Percentiles rank a stretch among this genome's conserved stretches.
phyloP scores from a whole-genome alignment of 306 rosid genomes.

The Rosa persica region DNA sequence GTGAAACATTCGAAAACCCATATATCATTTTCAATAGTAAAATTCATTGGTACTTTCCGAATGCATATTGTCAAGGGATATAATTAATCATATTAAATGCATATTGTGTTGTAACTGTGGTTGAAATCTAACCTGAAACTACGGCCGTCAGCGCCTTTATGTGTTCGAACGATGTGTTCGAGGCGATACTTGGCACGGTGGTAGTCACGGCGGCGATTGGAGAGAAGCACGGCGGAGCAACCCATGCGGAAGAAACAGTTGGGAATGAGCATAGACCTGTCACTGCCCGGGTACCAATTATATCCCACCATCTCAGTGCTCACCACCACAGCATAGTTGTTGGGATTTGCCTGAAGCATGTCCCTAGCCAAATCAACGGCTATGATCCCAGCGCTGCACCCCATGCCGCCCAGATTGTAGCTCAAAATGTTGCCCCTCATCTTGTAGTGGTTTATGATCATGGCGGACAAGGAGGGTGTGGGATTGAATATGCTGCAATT shows the following conservation, averaged over 20 bases:
- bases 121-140: slow-evolving; percentile 68
- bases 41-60: no score
- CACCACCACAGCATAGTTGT: slow-evolving; percentile 84
- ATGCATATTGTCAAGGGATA: no score
- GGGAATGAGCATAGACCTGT: slow-evolving; percentile 86
- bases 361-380: slow-evolving; percentile 81
- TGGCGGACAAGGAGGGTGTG: slow-evolving; percentile 89
- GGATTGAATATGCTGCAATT: slow-evolving; percentile 98
- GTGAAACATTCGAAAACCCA: no score
- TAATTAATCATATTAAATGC: neutral
- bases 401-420: slow-evolving; percentile 96
- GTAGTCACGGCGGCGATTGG: slow-evolving; percentile 86
- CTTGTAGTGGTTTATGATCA: slow-evolving; percentile 97
- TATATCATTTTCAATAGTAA: no score
- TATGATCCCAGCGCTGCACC: slow-evolving; percentile 91
- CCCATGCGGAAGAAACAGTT: slow-evolving; percentile 97
- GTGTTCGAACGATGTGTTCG: slow-evolving; percentile 88
- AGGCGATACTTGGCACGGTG: slow-evolving; percentile 78
- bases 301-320: slow-evolving; percentile 88
- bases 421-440: slow-evolving; percentile 94
- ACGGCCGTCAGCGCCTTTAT: slow-evolving; percentile 92
- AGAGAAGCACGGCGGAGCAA: slow-evolving; percentile 80
- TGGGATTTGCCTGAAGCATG: slow-evolving; percentile 78
- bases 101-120: neutral
- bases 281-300: slow-evolving; percentile 86